These are phyloP conservation scores for Globisporangium iwayamae DNA, from an alignment of 352 stramenopile species.

Conservation along the genomic window DNA sequence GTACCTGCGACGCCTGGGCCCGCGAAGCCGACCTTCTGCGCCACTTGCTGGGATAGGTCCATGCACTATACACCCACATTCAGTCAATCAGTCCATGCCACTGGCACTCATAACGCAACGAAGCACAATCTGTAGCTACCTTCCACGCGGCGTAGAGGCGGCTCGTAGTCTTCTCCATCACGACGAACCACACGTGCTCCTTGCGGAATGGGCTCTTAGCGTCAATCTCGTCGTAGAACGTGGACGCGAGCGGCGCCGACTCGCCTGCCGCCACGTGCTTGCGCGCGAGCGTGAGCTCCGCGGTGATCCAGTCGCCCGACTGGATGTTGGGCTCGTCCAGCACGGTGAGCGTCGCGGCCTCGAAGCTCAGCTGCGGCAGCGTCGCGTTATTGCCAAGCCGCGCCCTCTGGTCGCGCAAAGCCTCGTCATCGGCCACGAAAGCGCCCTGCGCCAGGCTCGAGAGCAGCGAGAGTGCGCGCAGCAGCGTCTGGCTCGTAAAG, in stretches of 20 bases:
- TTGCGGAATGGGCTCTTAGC: conserved; percentile 63
- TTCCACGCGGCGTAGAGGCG: conserved; percentile 70
- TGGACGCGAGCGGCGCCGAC: conserved; percentile 49
- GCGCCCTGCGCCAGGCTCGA: conserved; percentile 69
- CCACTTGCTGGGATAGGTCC: conserved; percentile 48
- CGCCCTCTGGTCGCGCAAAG: conserved; percentile 54
- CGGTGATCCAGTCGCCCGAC: conserved; percentile 75
- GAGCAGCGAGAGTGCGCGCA: conserved; percentile 59
- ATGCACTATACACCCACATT: conserved; percentile 27
- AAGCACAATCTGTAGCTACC: conserved; percentile 18
- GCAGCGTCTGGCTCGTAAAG: conserved; percentile 48
- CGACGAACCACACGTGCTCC: conserved; percentile 70
- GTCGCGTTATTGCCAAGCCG: conserved; percentile 27
- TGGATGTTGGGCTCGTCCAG: conserved; percentile 69
- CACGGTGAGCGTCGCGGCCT: conserved; percentile 40
- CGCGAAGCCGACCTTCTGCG: conserved; percentile 57
- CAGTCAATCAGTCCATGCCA: background rate
- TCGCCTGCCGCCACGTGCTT: conserved; percentile 40
- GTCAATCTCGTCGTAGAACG: conserved; percentile 72
- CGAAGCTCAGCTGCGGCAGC: conserved; percentile 35
- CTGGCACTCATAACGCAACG: background rate
- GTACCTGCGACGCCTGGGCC: conserved; percentile 55
- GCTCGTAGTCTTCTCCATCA: conserved; percentile 55
- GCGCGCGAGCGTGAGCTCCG: conserved; percentile 49
- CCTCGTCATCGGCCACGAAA: conserved; percentile 56